phyloP scores from a whole-genome alignment of 257 asterid species.

The Anisodus tanguticus region DNA sequence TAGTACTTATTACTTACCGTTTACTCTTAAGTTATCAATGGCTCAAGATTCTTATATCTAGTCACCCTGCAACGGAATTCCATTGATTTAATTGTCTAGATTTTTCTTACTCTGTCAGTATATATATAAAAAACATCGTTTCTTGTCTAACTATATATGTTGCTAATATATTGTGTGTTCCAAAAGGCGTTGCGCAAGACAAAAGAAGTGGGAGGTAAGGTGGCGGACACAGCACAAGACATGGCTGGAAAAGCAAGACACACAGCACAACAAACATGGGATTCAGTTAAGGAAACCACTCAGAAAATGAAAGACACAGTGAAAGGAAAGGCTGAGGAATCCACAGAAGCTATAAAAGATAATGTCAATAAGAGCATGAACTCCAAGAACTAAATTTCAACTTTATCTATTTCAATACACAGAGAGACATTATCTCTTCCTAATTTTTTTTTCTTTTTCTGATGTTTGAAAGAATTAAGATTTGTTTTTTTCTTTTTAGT shows the following conservation, averaged over 20 bases:
- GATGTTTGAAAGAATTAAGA: neutral
- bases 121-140: neutral
- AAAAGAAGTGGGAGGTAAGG: slow-evolving; percentile 27
- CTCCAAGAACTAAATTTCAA: slow-evolving; percentile 1
- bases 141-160: neutral
- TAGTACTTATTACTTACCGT: no score
- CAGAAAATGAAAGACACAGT: slow-evolving; percentile 32
- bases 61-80: no score
- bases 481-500: neutral
- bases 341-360: slow-evolving; percentile 19
- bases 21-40: no score
- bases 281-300: slow-evolving; percentile 28
- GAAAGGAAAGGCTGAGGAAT: slow-evolving; percentile 29
- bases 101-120: no score
- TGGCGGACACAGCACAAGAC: slow-evolving; percentile 33
- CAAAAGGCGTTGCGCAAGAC: slow-evolving; percentile 27
- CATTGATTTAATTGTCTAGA: no score
- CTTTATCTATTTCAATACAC: neutral
- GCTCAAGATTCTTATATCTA: no score
- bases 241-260: slow-evolving; percentile 34
- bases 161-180: neutral
- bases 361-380: slow-evolving; percentile 18
- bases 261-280: slow-evolving; percentile 33
- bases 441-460: neutral
- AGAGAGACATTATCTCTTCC: slow-evolving; percentile 28